Base-by-base conservation (phyloP, 2,329 filamentous ascomycete genomes). In the Podosphaera fusca region DNA sequence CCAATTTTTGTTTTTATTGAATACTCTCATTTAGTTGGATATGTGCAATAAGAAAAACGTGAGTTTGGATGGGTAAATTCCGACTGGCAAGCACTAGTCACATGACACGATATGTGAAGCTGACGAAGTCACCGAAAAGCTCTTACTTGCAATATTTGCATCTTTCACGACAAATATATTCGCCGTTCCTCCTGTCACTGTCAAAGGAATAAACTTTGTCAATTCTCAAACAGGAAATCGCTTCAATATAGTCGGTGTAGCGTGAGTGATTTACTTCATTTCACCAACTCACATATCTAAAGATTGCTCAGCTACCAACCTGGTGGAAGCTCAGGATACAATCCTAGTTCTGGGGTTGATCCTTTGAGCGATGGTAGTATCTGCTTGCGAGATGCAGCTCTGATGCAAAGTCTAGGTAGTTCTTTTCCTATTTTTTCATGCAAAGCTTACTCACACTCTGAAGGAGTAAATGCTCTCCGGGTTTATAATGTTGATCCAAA, bases 401-500 rank as follows among this genome's bases (percentile, higher is more conserved):
- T 83, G 58, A 77, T 82, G 73, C 80, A 84, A 71, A 70, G 73
- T 56, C 72, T 82, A 57, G 79, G 61, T 63, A 33, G 4, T 59
- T 55, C 31, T 21, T 10, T 29, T n/a, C 42, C 7, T 14, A 47
- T 14, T 8, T 47, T 5, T 47, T 21, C 10, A 40, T 5, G 34
- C 14, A 4, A 9, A 38, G 31, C n/a, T 34, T 2, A 33, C 21
- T 8, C 56, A 62, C 30, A 61, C 57, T 45, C 7, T 56, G 55
- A 57, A 63, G 67, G 80, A 60, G 72, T 82, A 67, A 84, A 84
- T 70, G 73, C 80, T 60, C 79, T 84, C 64, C 80, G 81, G 55
- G 78, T 82, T n/a, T 84, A 83, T 71, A 83, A 83, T 71, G 68
- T 83, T 60, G 75, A 80, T 67, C 80, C 80, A 35, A 68, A 81